Percentiles rank a stretch among this genome's conserved stretches.
Conservation (phyloP, 1,284 basidiomycete species). For the Boletus semigastroideus region DNA sequence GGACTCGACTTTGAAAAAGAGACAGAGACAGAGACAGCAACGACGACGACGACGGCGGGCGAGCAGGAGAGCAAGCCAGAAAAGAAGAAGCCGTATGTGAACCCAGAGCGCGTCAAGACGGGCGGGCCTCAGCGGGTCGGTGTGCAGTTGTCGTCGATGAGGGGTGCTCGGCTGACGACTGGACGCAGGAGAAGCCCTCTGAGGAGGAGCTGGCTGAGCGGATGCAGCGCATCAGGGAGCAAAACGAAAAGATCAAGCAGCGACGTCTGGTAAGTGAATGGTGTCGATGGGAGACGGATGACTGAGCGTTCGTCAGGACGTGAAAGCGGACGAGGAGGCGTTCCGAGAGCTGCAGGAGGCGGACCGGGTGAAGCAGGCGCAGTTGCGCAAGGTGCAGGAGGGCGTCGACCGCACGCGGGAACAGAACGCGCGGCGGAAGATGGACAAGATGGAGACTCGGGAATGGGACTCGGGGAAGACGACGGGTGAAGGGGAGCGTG, state of each 20-base stretch:
- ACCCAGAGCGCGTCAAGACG: conserved; percentile 75
- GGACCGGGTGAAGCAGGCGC: conserved; percentile 54
- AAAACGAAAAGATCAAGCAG: conserved; percentile 82
- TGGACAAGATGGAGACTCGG: conserved; percentile 72
- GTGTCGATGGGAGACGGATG: background rate
- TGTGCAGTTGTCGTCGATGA: conserved; percentile 23
- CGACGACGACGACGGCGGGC: background rate
- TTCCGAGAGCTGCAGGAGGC: conserved; percentile 65
- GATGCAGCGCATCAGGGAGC: conserved; percentile 71
- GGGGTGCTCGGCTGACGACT: conserved; percentile 12
- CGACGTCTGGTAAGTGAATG: conserved; percentile 53
- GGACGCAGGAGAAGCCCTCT: conserved; percentile 64
- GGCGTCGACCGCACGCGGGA: conserved; percentile 66
- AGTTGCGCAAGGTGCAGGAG: conserved; percentile 63
- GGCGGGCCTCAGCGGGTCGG: conserved; percentile 70
- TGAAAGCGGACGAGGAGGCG: conserved; percentile 75
- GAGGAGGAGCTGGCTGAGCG: conserved; percentile 70
- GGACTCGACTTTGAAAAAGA: conserved; percentile 61
- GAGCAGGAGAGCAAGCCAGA: conserved; percentile 24
- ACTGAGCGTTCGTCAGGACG: conserved; percentile 48
- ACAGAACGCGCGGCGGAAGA: conserved; percentile 72
- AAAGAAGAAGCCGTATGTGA: conserved; percentile 67
- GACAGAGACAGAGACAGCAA: conserved; percentile 7
- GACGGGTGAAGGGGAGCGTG: conserved; percentile 17
- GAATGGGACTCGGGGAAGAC: conserved; percentile 84